Base-by-base conservation (phyloP, 140 eudicot species). In the Senecio squalidus region DNA sequence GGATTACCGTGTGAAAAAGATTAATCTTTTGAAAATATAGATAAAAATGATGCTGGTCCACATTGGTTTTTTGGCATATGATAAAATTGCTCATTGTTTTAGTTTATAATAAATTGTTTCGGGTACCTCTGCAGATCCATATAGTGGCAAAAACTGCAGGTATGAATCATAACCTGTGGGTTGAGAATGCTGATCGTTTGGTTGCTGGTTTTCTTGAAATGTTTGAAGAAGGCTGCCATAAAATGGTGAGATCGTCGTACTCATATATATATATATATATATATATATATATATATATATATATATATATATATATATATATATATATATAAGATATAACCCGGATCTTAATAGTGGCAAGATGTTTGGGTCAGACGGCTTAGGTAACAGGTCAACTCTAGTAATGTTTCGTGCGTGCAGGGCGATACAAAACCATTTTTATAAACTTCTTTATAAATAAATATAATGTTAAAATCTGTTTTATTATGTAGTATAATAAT, bases 131-230 rank as follows among this genome's bases (percentile, higher is more conserved):
- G 67, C 84, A 83, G 95, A 77, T 83, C 64, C 78, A 83, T 62
- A 87, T 84, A 34, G 95, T 83, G 41, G 87, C 79, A 50, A 86
- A 75, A 80, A 55, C 73, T 68, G 87, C 87, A 31, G 83, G 80
- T 0, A 53, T 73, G 76, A 74, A 72, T 51, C 86, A 83, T 31
- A 83, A 87, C 71, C 79, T 80, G 18, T 87, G 95, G 95, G 85
- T 87, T 20, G 95, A 87, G 66, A 87, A 87, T 72, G 95, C 93
- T 55, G 95, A 87, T 64, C 85, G 95, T 26, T 66, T 79, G 82
- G 95, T 87, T 30, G 95, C 95, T 41, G 95, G 95, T 33, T 87
- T 87, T 61, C 93, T 87, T 30, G 95, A 83, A 78, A 83, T 87
- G 95, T 87, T 87, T 43, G 93, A 87, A 78, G 95, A 87, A 78